Base-by-base conservation (phyloP, 148 eudicot species). In the Amaranthus hypochondriacus region DNA sequence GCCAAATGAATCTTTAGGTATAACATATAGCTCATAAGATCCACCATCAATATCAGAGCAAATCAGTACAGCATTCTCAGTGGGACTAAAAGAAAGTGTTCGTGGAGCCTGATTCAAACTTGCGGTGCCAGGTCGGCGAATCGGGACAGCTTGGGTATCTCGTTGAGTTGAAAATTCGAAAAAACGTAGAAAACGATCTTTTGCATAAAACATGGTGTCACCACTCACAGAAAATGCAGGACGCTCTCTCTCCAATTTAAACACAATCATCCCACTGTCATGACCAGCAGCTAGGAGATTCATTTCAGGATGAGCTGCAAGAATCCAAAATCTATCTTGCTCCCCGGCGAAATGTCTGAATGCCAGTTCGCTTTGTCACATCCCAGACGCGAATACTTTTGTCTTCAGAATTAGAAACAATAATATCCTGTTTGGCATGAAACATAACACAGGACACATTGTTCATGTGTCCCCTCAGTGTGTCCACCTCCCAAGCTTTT, bases 401-500 rank as follows among this genome's bases (percentile, higher is more conserved):
- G 85, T 92, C 97, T 76, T 92, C 97, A 46, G 97, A 92, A 75
- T 92, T 92, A n/a, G 97, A 92, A 69, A 92, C 87, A 68, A 92
- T 92, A n/a, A 92, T 88, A 72, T 92, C 97, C 75, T 89, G 97
- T 78, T 85, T 92, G 69, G 95, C 89, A 80, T 91, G 93, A 75
- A 91, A 91, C 81, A 91, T 63, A 39, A 86, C 97, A 81, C 97
- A 89, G 14, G 97, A 91, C 47, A 91, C 97, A 81, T 91, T 91
- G 72, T 91, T 91, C 91, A 85, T 85, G 85, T 91, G 97, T 56
- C 97, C 97, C 78, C 95, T 88, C 81, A 92, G 76, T 39, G 92
- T 88, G 77, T 92, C 97, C 76, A 92, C 97, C 67, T 92, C 97
- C 97, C 96, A 92, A 69, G 97, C 96, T 85, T 90, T 89, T 67